phyloP scores from a whole-genome alignment of 768 basidiomycete species.

The Amanita polypyramis region DNA sequence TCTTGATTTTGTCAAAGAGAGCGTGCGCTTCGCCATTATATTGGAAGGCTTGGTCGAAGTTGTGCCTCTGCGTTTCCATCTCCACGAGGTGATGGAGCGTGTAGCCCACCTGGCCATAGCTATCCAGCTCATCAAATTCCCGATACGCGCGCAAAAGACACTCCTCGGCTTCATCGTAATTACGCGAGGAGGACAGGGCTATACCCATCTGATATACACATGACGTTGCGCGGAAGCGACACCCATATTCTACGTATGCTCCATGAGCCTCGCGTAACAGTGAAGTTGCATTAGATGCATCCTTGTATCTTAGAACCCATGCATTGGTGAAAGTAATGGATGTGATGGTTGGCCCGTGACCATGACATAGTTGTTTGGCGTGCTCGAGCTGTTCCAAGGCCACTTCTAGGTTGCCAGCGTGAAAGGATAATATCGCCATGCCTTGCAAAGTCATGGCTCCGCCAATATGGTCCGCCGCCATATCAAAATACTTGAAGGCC shows the following conservation, averaged over 20 bases:
- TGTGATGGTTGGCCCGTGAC: not conserved
- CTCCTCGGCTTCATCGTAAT: not conserved
- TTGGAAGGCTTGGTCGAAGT: not conserved
- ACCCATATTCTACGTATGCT: not conserved
- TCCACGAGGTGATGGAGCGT: not conserved
- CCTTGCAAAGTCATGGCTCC: not conserved
- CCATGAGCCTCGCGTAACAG: not conserved
- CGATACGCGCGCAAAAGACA: not conserved
- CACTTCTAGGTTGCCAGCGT: not conserved
- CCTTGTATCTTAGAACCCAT: not conserved
- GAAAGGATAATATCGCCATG: not conserved
- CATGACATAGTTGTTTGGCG: not conserved
- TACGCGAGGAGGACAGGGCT: not conserved
- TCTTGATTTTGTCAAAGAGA: not conserved
- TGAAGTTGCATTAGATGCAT: not conserved
- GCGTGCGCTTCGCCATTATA: not conserved
- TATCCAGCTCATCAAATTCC: not conserved
- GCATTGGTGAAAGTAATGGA: not conserved
- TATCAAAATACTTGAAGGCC: not conserved
- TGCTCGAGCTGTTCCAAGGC: not conserved
- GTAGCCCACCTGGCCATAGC: not conserved
- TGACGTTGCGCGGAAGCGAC: not conserved
- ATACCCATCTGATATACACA: not conserved
- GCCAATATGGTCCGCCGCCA: not conserved
- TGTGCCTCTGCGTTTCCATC: not conserved